Conservation (phyloP, 1,139 yeast species). For the Suhomyces chickasaworum region DNA sequence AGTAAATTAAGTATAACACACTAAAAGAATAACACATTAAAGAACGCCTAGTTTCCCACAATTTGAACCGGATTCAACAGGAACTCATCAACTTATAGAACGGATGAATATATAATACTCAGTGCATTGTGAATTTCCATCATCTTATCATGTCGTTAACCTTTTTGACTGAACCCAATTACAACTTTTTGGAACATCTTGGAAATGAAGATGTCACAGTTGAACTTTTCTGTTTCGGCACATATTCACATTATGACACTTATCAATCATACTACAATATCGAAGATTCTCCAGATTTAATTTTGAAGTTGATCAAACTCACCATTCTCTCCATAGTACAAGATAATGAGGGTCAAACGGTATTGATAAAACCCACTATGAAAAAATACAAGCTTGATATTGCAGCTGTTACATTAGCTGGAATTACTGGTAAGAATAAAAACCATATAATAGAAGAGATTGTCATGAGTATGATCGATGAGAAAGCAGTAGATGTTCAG, state of each 20-base stretch:
- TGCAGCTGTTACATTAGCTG: conserved; percentile 14
- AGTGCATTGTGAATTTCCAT: background rate
- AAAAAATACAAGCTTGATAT: conserved; percentile 25
- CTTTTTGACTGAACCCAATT: conserved; percentile 1
- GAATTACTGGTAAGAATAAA: conserved; percentile 7
- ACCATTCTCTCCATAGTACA: conserved; percentile 30
- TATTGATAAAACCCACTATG: conserved; percentile 19
- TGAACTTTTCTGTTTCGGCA: conserved; percentile 45
- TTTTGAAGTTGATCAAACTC: conserved; percentile 31
- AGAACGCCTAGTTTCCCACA: background rate
- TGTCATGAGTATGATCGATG: conserved; percentile 28
- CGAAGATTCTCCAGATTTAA: conserved; percentile 10
- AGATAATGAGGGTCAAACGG: conserved; percentile 27
- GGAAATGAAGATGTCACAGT: conserved; percentile 19
- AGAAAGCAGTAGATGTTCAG: conserved; percentile 27
- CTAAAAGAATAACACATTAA: too few relatives aligned
- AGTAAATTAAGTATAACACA: too few relatives aligned
- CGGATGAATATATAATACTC: background rate
- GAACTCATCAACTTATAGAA: too few relatives aligned
- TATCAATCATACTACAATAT: conserved; percentile 21
- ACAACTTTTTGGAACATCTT: conserved; percentile 15
- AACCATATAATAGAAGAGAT: conserved; percentile 21
- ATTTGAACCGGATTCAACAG: too few relatives aligned
- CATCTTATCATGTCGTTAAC: background rate
- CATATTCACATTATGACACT: conserved; percentile 28